Evolutionary conservation across 2,329 filamentous ascomycete genomes (phyloP), one percentile per base, ranked within the genome.

Genomic region (Trichoderma cornu-damae): DNA sequence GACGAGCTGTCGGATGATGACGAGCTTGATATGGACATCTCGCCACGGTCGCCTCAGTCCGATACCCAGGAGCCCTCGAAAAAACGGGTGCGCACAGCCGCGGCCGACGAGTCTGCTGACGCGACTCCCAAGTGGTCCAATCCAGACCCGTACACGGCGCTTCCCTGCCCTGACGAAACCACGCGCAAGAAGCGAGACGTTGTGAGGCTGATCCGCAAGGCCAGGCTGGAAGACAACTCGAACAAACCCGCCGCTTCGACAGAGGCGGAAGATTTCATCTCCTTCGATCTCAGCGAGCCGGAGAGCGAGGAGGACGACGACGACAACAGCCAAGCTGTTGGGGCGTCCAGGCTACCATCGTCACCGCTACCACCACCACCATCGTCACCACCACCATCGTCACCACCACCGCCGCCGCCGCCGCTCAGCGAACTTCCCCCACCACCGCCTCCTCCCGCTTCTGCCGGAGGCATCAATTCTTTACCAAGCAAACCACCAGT

Each of bases 191-290:
- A 87, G 71, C 86, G 85, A 63, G 91, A 96, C 63, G 87, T 96
- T 37, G 89, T 97, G 34, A 89, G 95, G 66, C 73, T 96, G 60
- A 96, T 97, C 64, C 86, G 92, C 64, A 96, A 96, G 68, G 90
- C 92, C 2, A 89, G 92, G 47, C 77, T 91, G 32, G 82, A 86
- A 35, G 73, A 77, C 3, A 70, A 74, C 5, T 68, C 73, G 8
- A 73, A 77, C 24, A 77, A 80, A 28, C 71, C 77, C 0, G 73
- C 77, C 9, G 73, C 79, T 1, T 78, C 84, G 20, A 77, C 80
- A 1, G 80, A 85, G 46, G 78, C 80, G 20, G 87, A 88, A 58
- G 93, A 99, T 63, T 97, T 96, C 68, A 96, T 99, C 56, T 95
- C 93, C 0, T 89, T 93, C 59, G 88, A 86, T 63, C 78, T 88